Evolutionary conservation across 2,329 filamentous ascomycete species (phyloP), one percentile per base, ranked within the genome.

Genomic region (Alternaria burnsii): DNA sequence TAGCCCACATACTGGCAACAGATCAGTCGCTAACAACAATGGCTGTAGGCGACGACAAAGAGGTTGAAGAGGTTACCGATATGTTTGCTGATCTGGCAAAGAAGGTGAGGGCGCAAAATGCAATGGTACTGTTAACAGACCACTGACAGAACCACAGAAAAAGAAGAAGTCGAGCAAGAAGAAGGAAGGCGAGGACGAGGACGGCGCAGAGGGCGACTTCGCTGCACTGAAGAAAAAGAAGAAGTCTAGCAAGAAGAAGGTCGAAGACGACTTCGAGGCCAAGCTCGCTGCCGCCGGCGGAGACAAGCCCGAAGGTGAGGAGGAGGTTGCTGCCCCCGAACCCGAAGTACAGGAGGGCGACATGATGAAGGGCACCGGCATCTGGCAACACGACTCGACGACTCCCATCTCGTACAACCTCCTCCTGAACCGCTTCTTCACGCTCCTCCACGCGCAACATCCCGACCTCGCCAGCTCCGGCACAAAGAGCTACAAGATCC

Each of bases 401-500:
- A 88, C 89, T 77, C 80, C 89, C 67, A 93, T 98, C 81, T 89
- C 86, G 76, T 99, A 97, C 86, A 87, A 89, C 75, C 86, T 93
- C 66, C 89, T 99, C 52, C 89, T 98, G 68, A 87, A 86, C 76
- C 92, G 95, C 71, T 99, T 99, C 87, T 99, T 97, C 88, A 90
- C 88, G 77, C 91, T 97, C 70, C 89, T 99, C 66, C 89, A 95
- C 81, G 92, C 94, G 82, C 94, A 96, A 86, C 97, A 99, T 85
- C 95, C 95, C 72, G 95, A 99, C 79, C 91, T 98, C 76, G 90
- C 94, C 67, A 91, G 92, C 65, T 92, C 89, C 79, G 93, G 93
- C 69, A 89, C 89, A 76, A 95, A 93, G 86, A 96, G 91, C 82
- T 99, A 98, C 89, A 98, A 98, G 89, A 99, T 99, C 72, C 95